phyloP scores from a whole-genome alignment of 345 rosid genomes.

The Geranium brycei region DNA sequence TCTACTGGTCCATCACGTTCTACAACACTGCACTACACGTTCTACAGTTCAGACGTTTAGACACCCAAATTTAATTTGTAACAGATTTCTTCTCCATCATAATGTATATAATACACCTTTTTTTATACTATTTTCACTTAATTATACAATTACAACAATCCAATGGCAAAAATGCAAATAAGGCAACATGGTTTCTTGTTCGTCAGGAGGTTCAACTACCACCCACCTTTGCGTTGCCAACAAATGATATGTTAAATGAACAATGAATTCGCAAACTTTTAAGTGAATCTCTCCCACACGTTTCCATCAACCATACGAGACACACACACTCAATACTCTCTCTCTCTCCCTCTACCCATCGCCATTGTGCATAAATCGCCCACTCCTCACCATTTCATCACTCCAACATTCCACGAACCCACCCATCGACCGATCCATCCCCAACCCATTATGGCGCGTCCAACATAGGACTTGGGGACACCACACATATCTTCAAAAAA shows the following conservation, averaged over 20 bases:
- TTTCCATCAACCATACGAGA: not conserved
- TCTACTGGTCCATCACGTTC: too few species aligned
- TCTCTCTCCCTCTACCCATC: too few species aligned
- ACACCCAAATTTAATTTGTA: too few species aligned
- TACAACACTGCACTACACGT: too few species aligned
- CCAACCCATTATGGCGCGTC: not conserved
- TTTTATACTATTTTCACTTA: too few species aligned
- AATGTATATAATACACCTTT: too few species aligned
- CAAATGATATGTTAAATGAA: not conserved
- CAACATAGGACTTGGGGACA: too few species aligned
- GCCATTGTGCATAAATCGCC: not conserved
- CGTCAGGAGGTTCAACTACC: not conserved
- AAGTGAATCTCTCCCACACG: not conserved
- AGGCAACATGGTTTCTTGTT: not conserved
- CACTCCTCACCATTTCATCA: not conserved
- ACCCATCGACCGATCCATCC: not conserved
- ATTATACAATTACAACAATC: too few species aligned
- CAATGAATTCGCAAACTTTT: not conserved
- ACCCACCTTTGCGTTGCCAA: not conserved
- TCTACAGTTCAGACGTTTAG: too few species aligned
- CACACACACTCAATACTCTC: too few species aligned
- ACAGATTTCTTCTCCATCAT: too few species aligned
- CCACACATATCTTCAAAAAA: too few species aligned
- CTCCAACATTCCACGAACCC: not conserved
- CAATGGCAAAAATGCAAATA: not conserved